Evolutionary conservation across 441 rosid genomes (phyloP), one percentile per base, ranked within the genome.

Genomic region (Geranium incanum): DNA sequence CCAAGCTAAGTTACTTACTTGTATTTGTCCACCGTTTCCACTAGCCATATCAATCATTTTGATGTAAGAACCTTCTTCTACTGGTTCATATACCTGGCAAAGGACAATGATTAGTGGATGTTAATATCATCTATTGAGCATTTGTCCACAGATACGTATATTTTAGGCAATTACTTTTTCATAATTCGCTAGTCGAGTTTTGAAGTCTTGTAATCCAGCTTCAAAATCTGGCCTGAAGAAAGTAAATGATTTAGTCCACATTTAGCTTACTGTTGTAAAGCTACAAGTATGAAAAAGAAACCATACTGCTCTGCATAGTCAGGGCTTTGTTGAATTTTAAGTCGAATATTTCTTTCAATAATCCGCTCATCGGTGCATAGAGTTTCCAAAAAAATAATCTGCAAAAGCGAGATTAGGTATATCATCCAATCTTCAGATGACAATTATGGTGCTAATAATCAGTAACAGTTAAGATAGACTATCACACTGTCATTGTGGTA

Each of bases 21-120:
- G 98, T 84, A 95, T 91, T 78, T 91, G 97, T 77, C 99, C 99
- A 75, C 92, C 96, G 76, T 88, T 79, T 23, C 99, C 99, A 78
- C 93, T 88, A 83, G 85, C 98, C 98, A 91, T 92, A 85, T 95
- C 99, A 73, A 95, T 95, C 99, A 92, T 95, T 85, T 95, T 95
- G 80, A 95, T 92, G 78, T 90, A 95, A 55, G 98, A 95, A 66
- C 99, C 98, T 86, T 95, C 99, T 75, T 95, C 98, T 36, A 92
- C 99, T 37, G 98, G 97, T 79, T 95, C 99, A 84, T 95, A 95
- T 71, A 90, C 95, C 99, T 95, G 43, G 75, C 80, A 39, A 39
- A 39, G 43, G 43, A 39, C 8, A 39, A 39, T 39, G 43, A 39
- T 39, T 39, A 39, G 6, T 39, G 8, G 43, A 39, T 39, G 43